Evolutionary conservation across 1,139 yeast genomes (phyloP).

Genomic region (Candida albicans): DNA sequence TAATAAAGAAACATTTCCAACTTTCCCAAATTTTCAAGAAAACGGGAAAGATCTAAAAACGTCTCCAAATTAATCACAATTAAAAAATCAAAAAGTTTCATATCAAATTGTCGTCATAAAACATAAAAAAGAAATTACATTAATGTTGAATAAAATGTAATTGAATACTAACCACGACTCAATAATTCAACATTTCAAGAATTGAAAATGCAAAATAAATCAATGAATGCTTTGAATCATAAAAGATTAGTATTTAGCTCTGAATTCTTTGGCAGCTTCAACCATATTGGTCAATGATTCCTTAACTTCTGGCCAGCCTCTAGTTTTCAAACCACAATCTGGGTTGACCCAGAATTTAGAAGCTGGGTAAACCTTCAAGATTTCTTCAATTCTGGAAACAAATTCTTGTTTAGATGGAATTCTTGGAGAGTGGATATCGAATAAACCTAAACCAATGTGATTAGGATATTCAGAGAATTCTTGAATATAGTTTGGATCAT

Average conservation of each 20-base stretch:
- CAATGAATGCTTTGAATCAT: not conserved
- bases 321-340: slow-evolving; percentile 99
- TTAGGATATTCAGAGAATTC: slow-evolving; percentile 98
- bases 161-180: slow-evolving; percentile 21
- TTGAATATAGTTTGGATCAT: slow-evolving; percentile 95
- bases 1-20: too few species aligned
- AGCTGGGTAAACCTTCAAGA: slow-evolving; percentile 95
- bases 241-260: slow-evolving; percentile 50
- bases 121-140: slow-evolving; percentile 42
- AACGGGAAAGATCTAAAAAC: too few species aligned
- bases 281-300: slow-evolving; percentile 96
- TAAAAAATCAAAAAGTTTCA: slow-evolving; percentile 18
- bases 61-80: not conserved
- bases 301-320: slow-evolving; percentile 90
- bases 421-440: slow-evolving; percentile 99
- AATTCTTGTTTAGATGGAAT: slow-evolving; percentile 97
- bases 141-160: slow-evolving; percentile 69
- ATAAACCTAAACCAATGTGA: slow-evolving; percentile 98
- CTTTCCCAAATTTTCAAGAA: too few species aligned
- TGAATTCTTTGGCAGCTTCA: slow-evolving; percentile 95
- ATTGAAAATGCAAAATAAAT: slow-evolving; percentile 29
- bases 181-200: slow-evolving; percentile 42
- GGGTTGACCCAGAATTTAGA: slow-evolving; percentile 99
- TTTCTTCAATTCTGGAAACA: slow-evolving; percentile 87
- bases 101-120: slow-evolving; percentile 20